Evolutionary conservation across 495 filamentous ascomycete species (phyloP), one percentile per base, ranked within the genome.

Genomic region (Xylaria flabelliformis): DNA sequence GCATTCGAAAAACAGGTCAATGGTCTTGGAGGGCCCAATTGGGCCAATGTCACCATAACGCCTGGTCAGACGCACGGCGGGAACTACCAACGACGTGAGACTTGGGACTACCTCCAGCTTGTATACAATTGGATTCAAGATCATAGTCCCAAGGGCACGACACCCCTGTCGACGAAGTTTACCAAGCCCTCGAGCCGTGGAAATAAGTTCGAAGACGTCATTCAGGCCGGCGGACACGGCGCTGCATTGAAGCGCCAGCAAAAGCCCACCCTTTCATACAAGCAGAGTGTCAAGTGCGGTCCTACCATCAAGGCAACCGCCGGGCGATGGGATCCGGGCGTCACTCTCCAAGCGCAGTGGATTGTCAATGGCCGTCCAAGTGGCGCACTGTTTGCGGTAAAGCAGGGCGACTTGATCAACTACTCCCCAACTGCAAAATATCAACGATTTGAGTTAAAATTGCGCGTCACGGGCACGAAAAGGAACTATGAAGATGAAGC

Each of bases 261-360:
- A 12, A 50, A 51, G 26, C 70, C 70, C 1, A 44, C 36, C 3
- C 50, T 72, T 32, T 39, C 32, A 13, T 64, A 56, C 21, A 42
- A 36, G 51, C 17, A 44, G 21, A 59, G 61, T 0, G 51, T 17
- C 10, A 72, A 61, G 53, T 46, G 51, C 10, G 51, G 48, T 0
- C 21, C 44, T 6, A 7, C 21, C n/a, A 61, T 67, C 19, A 26
- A 41, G 21, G 70, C 70, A 19, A 51, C 39, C 2, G 39, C 63
- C 21, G 70, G 70, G 2, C 70, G 70, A 19, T 72, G 70, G 69
- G 70, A 72, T 29, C 70, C 70, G n/a, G 69, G 70, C 2, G 70
- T 72, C 9, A 29, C 15, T 34, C 29, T 72, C 1, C 13, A 26
- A 36, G 70, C 70, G 53, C 70, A 72, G 51, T 72, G 70, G 70